These are phyloP conservation scores for Heteromeles arbutifolia DNA, from an alignment of 306 rosid species.

Conservation along the genomic window DNA sequence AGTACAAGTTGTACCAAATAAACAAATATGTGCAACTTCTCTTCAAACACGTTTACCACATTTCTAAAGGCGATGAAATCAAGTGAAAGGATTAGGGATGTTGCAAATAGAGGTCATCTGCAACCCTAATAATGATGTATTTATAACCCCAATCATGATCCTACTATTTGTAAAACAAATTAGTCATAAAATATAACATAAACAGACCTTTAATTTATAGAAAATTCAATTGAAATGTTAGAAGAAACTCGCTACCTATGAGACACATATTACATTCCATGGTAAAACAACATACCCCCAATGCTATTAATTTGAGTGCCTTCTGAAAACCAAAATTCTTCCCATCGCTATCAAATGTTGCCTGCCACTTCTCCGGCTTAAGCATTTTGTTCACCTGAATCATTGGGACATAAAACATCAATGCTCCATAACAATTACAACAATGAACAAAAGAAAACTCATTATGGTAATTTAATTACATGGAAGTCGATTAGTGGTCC, in stretches of 20 bases:
- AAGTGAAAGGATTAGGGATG: background rate
- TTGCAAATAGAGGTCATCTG: background rate
- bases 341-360: conserved; percentile 77
- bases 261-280: background rate
- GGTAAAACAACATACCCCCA: conserved; percentile 64
- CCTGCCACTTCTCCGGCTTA: conserved; percentile 82
- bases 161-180: background rate
- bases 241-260: background rate
- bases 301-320: conserved; percentile 69
- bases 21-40: background rate
- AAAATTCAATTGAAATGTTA: background rate
- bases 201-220: background rate
- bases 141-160: background rate
- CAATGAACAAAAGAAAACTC: background rate
- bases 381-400: conserved; percentile 80
- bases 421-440: background rate
- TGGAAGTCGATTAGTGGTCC: background rate
- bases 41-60: background rate
- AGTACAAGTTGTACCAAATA: background rate
- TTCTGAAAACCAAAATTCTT: conserved; percentile 66
- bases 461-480: background rate
- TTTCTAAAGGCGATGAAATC: background rate
- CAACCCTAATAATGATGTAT: background rate
- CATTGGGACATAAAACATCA: background rate
- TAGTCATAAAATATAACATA: background rate